phyloP scores from a whole-genome alignment of 768 basidiomycete species.

The Nidularia sp. region DNA sequence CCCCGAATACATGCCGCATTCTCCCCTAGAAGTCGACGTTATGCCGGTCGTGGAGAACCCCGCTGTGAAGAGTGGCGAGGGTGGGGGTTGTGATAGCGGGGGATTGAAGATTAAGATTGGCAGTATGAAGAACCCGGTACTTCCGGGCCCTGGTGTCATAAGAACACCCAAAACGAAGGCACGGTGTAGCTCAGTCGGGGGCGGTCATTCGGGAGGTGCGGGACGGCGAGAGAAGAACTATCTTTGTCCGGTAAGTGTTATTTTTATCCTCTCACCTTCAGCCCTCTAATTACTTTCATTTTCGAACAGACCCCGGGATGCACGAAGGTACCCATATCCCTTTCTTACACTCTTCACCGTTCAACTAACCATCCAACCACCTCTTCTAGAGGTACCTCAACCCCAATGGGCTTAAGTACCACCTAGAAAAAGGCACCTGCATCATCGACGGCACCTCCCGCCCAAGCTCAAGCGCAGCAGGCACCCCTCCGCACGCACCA shows the following conservation, averaged over 20 bases:
- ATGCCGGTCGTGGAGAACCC: no score
- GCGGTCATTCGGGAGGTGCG: neutral
- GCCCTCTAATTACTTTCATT: slow-evolving; percentile 1
- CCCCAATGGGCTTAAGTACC: slow-evolving; percentile 66
- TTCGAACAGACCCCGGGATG: slow-evolving; percentile 37
- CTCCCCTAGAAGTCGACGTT: no score
- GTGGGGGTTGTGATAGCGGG: no score
- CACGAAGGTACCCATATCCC: slow-evolving; percentile 39
- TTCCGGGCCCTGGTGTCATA: no score
- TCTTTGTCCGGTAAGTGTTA: slow-evolving; percentile 40
- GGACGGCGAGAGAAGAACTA: slow-evolving; percentile 34
- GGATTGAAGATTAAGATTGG: no score
- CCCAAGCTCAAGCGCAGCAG: neutral
- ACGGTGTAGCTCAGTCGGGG: no score
- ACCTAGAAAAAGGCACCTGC: slow-evolving; percentile 65
- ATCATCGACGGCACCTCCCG: slow-evolving; percentile 25
- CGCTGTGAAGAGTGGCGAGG: no score
- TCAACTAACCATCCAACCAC: neutral
- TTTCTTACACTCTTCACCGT: slow-evolving; percentile 1
- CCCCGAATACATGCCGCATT: no score
- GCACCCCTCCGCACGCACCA: neutral
- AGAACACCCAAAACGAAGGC: no score
- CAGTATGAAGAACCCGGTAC: no score
- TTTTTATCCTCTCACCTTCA: slow-evolving; percentile 5
- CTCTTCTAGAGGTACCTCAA: slow-evolving; percentile 50